phyloP scores from a whole-genome alignment of 176 grass and related monocot species.

The Calamus simplicifolius region DNA sequence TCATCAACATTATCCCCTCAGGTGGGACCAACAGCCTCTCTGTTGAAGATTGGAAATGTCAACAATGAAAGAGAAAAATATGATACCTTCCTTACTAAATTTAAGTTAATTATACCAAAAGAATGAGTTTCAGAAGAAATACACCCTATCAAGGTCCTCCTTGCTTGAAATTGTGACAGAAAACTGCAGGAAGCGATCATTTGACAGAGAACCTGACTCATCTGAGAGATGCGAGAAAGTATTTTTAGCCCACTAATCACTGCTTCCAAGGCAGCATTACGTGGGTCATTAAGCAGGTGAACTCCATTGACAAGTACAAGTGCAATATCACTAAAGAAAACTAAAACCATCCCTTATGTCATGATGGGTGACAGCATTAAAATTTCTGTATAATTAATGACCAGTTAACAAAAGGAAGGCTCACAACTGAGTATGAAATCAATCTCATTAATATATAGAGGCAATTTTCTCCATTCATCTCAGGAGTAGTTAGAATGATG shows the following conservation, averaged over 20 bases:
- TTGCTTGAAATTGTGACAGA: slow-evolving; percentile 90
- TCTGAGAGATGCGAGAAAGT: slow-evolving; percentile 52
- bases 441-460: too few relatives aligned
- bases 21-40: slow-evolving; percentile 67
- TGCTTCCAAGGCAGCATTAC: slow-evolving; percentile 82
- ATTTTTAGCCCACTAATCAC: slow-evolving; percentile 88
- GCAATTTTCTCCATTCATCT: slow-evolving; percentile 31
- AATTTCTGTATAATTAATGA: slow-evolving; percentile 57
- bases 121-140: neutral
- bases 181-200: slow-evolving; percentile 82
- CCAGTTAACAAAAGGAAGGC: slow-evolving; percentile 7
- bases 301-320: slow-evolving; percentile 87
- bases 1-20: slow-evolving; percentile 41
- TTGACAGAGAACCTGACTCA: slow-evolving; percentile 54
- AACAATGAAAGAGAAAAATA: neutral
- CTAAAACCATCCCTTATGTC: slow-evolving; percentile 65
- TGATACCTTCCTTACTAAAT: too few relatives aligned
- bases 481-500: slow-evolving; percentile 85
- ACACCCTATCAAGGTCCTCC: slow-evolving; percentile 53
- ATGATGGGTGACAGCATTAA: slow-evolving; percentile 70
- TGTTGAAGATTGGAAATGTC: slow-evolving; percentile 33
- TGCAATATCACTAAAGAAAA: slow-evolving; percentile 81
- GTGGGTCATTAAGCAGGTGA: slow-evolving; percentile 85
- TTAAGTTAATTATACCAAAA: neutral
- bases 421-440: too few relatives aligned